Evolutionary conservation across 108 stramenopile species (phyloP).

Genomic region (Cyclotella distinguenda): DNA sequence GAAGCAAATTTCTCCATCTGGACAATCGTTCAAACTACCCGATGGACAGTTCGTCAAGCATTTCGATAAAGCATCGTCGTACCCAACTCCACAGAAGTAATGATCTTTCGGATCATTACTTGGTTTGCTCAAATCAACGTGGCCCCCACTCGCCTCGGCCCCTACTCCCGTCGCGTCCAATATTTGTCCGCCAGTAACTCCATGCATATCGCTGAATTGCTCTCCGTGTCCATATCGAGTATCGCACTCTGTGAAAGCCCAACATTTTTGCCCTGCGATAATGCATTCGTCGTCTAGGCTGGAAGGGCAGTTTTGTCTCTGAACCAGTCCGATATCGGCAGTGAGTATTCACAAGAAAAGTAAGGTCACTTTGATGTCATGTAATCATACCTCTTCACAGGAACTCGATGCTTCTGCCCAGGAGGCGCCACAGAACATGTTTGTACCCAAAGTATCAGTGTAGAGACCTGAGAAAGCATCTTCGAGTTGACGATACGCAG

Average conservation of each 20-base stretch:
- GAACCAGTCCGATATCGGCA: too few relatives aligned
- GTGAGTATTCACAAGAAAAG: too few relatives aligned
- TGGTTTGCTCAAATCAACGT: slow-evolving; percentile 41
- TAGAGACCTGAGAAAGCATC: slow-evolving; percentile 32
- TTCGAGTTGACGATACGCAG: slow-evolving; percentile 25
- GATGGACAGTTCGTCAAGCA: slow-evolving; percentile 40
- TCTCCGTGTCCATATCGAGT: slow-evolving; percentile 36
- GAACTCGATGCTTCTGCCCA: slow-evolving; percentile 48
- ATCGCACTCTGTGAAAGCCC: slow-evolving; percentile 51
- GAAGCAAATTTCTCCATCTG: slow-evolving; percentile 45
- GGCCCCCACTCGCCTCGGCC: slow-evolving; percentile 30
- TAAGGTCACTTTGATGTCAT: too few relatives aligned
- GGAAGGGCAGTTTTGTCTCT: slow-evolving; percentile 42
- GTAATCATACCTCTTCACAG: too few relatives aligned
- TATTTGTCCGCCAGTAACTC: slow-evolving; percentile 25
- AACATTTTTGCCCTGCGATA: slow-evolving; percentile 45
- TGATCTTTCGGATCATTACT: slow-evolving; percentile 40
- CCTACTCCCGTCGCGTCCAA: slow-evolving; percentile 33
- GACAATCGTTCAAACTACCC: slow-evolving; percentile 49
- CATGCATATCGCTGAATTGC: slow-evolving; percentile 37
- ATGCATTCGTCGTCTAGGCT: slow-evolving; percentile 43
- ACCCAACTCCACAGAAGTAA: slow-evolving; percentile 44
- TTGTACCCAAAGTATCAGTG: slow-evolving; percentile 30
- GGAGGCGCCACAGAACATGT: slow-evolving; percentile 43
- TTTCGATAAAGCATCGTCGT: slow-evolving; percentile 29